phyloP scores from a whole-genome alignment of 129 eudicot genomes.

The sunflower (Helianthus annuus) region DNA sequence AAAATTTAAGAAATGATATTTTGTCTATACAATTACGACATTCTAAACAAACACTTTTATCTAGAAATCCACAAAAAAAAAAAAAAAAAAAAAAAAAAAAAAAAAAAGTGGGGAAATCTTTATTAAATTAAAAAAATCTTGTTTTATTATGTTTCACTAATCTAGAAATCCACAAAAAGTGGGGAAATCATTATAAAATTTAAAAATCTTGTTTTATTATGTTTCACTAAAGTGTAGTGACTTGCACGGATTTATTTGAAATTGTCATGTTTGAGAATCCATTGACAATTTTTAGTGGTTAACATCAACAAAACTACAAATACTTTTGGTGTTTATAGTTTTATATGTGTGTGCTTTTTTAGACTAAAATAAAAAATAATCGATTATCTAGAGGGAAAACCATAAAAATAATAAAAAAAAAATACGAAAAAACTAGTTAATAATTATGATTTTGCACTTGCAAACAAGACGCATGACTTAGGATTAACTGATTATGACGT shows the following conservation, averaged over 20 bases:
- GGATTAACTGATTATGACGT: too few relatives aligned
- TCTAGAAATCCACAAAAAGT: constrained; percentile 12
- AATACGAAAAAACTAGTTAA: too few relatives aligned
- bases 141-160: constrained; percentile 16
- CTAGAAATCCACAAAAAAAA: constrained; percentile 13
- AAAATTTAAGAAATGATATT: constrained; percentile 15
- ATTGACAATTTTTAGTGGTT: neutral
- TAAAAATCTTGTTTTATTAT: constrained; percentile 19
- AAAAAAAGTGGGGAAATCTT: too few relatives aligned
- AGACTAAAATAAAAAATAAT: too few relatives aligned
- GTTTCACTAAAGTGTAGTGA: neutral
- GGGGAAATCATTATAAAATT: neutral
- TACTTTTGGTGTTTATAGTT: too few relatives aligned
- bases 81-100: too few relatives aligned
- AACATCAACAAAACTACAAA: too few relatives aligned
- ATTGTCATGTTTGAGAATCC: neutral
- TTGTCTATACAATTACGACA: constrained; percentile 22
- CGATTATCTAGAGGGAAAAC: neutral
- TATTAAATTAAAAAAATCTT: constrained; percentile 1
- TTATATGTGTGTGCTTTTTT: too few relatives aligned
- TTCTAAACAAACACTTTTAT: neutral
- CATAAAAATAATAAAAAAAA: neutral
- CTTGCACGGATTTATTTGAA: neutral
- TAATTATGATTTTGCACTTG: too few relatives aligned
- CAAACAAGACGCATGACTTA: neutral